These are phyloP conservation scores for Trametes sp. DNA, from an alignment of 1,284 basidiomycete genomes.

Conservation along the genomic window DNA sequence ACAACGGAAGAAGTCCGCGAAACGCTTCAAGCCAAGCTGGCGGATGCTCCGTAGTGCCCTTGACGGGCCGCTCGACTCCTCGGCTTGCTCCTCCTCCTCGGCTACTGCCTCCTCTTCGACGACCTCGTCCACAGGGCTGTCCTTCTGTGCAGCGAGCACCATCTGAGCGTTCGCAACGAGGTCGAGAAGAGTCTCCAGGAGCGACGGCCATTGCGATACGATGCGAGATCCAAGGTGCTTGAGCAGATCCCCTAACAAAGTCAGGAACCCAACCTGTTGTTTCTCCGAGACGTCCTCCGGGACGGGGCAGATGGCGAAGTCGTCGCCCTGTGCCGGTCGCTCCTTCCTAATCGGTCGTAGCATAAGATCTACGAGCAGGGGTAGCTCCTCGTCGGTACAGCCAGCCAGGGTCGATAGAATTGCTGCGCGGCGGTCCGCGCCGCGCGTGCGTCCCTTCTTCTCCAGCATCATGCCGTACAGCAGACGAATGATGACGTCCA, in stretches of 20 bases:
- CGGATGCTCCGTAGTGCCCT: constrained; percentile 71
- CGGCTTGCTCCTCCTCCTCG: constrained; percentile 43
- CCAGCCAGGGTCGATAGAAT: constrained; percentile 79
- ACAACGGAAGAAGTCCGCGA: constrained; percentile 88
- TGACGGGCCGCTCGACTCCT: constrained; percentile 41
- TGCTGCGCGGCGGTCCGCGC: constrained; percentile 80
- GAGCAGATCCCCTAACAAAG: constrained; percentile 85
- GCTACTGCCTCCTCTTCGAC: constrained; percentile 48
- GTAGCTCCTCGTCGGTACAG: constrained; percentile 79
- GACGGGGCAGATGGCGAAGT: constrained; percentile 39
- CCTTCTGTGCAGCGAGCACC: constrained; percentile 48
- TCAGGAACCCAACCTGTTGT: constrained; percentile 86
- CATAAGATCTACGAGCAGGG: constrained; percentile 89
- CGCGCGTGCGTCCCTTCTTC: constrained; percentile 74
- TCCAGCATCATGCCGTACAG: constrained; percentile 93
- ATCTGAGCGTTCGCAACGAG: constrained; percentile 72
- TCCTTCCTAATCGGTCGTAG: constrained; percentile 72
- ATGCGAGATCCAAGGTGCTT: constrained; percentile 82
- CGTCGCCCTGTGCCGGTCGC: constrained; percentile 25
- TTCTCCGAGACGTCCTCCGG: constrained; percentile 57
- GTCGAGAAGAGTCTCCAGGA: constrained; percentile 74
- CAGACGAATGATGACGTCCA: constrained; percentile 81
- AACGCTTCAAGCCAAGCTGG: constrained; percentile 85
- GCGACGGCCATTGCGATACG: constrained; percentile 71
- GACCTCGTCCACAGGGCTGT: constrained; percentile 37